Base-by-base conservation (phyloP, 257 asterid species). In the Scutellaria galericulata region DNA sequence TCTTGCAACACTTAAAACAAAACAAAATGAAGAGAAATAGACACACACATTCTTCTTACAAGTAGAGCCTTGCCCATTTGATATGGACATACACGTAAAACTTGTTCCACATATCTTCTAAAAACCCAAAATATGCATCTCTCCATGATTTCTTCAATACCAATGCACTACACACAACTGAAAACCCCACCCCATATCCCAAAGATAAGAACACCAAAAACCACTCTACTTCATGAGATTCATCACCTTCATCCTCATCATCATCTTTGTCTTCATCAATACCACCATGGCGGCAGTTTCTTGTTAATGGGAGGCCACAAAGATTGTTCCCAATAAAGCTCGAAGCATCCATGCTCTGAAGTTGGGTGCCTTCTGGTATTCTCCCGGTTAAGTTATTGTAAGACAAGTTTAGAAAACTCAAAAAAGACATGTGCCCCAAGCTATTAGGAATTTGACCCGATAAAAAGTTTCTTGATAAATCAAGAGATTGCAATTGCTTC, bases 141-240 rank as follows among this genome's bases (percentile, higher is more conserved):
- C 76, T 47, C 69, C 76, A 71, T 7, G 50, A 9, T 24, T 37
- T 47, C 7, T 59, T 59, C 15, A 68, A 40, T 42, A 40, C 14
- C 46, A 66, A 40, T 3, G 47, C 37, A 6, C 24, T 47, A 9
- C 68, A 72, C 6, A 66, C 81, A 12, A 20, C 62, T 3, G 69
- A 7, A 35, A 75, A 9, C 40, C 75, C 77, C 63, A 64, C 73
- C 0, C 13, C 57, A 55, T 64, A 64, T 55, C 81, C 73, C 6
- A 37, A 14, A 13, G 64, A 55, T 5, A 56, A 8, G 14, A 75
- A 61, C 27, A 59, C 39, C n/a, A 59, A 60, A 5, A 70, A 22
- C 64, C 72, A 54, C 22, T 70, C 68, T 5, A 61, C 35, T 10
- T 52, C 10, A n/a, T n/a, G n/a, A 35, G 11, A 24, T 35, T 47